Base-by-base conservation (phyloP, 1,284 basidiomycete species). In the Albatrellus sp. region DNA sequence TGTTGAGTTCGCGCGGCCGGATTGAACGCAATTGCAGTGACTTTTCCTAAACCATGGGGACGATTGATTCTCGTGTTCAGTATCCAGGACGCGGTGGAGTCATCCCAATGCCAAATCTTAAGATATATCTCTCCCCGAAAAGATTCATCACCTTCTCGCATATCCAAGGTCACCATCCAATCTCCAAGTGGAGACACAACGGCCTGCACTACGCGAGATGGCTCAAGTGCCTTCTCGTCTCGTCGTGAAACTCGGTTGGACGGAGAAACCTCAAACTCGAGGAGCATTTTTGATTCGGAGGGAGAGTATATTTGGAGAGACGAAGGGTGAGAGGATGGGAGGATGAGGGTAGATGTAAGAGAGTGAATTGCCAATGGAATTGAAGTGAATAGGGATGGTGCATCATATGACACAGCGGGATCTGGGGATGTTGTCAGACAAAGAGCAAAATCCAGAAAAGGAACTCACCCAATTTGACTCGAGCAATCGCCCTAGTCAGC, bases 81-180 rank as follows among this genome's bases (percentile, higher is more conserved):
- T 75, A 67, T 79, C 91, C 74, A 86, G 39, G 60, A 64, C 16
- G 65, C 60, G 24, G 62, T 60, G 50, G 68, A 77, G 51, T 64
- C 57, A 62, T 83, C 77, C 88, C 91, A 94, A 48, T 66, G 67
- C 94, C 94, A 98, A 37, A 97, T 65, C 65, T 98, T 98, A 53
- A 98, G 72, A 55, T 85, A 83, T 17, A 83, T 70, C 55, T 92
- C 88, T 9, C 69, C 62, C 44, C 69, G 71, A 53, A 81, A 75
- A 17, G 67, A 66, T 14, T 75, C 76, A 38, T 83, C 77, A 12
- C 74, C 78, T 48, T 78, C 73, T 47, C 92, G 76, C 30, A 67
- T 67, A 61, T 98, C 94, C 33, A 92, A 64, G 0, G 94, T 96
- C 1, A 91, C 91, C 80, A 99, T 82, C 93, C 94, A 98, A 42